A percentile compares a stretch with the other conserved stretches of the same genome.
phyloP scores from a whole-genome alignment of 169 alveolate genomes.

The Plasmodium malariae region DNA sequence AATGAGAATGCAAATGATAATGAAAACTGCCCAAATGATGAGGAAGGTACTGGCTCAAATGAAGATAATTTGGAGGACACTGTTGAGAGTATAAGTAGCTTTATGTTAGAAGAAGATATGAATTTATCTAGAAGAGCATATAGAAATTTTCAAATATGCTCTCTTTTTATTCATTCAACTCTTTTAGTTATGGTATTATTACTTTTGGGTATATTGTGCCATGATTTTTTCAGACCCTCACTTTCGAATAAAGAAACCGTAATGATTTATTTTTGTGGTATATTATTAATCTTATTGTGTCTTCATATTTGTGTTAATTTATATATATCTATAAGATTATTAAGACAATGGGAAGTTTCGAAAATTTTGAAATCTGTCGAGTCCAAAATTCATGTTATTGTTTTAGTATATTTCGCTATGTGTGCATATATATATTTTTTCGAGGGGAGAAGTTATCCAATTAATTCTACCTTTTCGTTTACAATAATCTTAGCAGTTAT shows the following conservation, averaged over 20 bases:
- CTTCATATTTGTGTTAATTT: slow-evolving; percentile 51
- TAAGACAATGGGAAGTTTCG: slow-evolving; percentile 49
- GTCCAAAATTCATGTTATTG: slow-evolving; percentile 45
- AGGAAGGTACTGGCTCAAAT: background rate
- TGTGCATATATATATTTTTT: slow-evolving; percentile 56
- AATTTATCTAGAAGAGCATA: slow-evolving; percentile 66
- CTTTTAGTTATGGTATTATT: slow-evolving; percentile 38
- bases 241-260: slow-evolving; percentile 16
- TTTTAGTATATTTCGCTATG: slow-evolving; percentile 15
- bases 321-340: slow-evolving; percentile 13
- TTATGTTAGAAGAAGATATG: slow-evolving; percentile 50
- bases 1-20: background rate
- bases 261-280: slow-evolving; percentile 34
- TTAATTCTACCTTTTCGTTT: slow-evolving; percentile 19
- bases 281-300: slow-evolving; percentile 24
- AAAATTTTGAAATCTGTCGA: slow-evolving; percentile 32
- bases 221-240: slow-evolving; percentile 7
- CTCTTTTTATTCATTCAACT: slow-evolving; percentile 61
- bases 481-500: slow-evolving; percentile 35
- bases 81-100: slow-evolving; percentile 44
- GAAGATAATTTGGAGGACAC: slow-evolving; percentile 23
- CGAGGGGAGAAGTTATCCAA: slow-evolving; percentile 6
- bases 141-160: slow-evolving; percentile 69
- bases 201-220: slow-evolving; percentile 22
- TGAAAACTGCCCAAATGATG: background rate